phyloP scores from a whole-genome alignment of 106 monocot species.

The Allium cepa region DNA sequence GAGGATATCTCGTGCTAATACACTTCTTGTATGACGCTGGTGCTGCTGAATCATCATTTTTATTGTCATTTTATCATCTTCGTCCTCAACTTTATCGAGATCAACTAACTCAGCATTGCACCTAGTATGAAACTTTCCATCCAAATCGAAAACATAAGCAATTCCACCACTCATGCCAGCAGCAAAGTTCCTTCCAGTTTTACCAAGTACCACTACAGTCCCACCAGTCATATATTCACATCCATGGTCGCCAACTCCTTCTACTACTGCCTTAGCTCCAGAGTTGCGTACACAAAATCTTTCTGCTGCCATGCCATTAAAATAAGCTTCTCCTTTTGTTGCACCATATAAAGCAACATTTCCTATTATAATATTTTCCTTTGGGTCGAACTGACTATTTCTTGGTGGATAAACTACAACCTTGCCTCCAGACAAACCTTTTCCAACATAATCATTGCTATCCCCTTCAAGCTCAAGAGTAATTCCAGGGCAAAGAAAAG shows the following conservation, averaged over 20 bases:
- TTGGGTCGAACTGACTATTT: slow-evolving; percentile 73
- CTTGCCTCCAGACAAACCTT: slow-evolving; percentile 94
- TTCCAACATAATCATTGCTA: slow-evolving; percentile 97
- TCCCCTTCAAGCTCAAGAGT: slow-evolving; percentile 98
- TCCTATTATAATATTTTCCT: slow-evolving; percentile 95
- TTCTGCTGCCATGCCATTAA: slow-evolving; percentile 98
- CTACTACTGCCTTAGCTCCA: slow-evolving; percentile 91
- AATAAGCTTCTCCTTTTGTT: slow-evolving; percentile 90
- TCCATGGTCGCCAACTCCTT: slow-evolving; percentile 96
- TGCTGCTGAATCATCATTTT: slow-evolving; percentile 95
- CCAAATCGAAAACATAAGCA: slow-evolving; percentile 84
- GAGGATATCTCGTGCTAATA: slow-evolving; percentile 60
- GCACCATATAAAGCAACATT: slow-evolving; percentile 99
- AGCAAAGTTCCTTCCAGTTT: slow-evolving; percentile 82
- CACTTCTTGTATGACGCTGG: slow-evolving; percentile 68
- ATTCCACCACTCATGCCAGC: slow-evolving; percentile 99
- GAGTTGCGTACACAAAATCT: slow-evolving; percentile 95
- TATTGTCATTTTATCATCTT: slow-evolving; percentile 72
- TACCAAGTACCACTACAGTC: slow-evolving; percentile 81
- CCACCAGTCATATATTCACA: slow-evolving; percentile 99
- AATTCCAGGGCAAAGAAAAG: slow-evolving; percentile 93
- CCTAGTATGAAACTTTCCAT: slow-evolving; percentile 51
- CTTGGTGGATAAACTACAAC: slow-evolving; percentile 91
- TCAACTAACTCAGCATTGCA: slow-evolving; percentile 84
- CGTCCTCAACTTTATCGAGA: slow-evolving; percentile 86